Evolutionary conservation across 2,329 filamentous ascomycete genomes (phyloP).

Genomic region (Scolecobasidium constrictum): DNA sequence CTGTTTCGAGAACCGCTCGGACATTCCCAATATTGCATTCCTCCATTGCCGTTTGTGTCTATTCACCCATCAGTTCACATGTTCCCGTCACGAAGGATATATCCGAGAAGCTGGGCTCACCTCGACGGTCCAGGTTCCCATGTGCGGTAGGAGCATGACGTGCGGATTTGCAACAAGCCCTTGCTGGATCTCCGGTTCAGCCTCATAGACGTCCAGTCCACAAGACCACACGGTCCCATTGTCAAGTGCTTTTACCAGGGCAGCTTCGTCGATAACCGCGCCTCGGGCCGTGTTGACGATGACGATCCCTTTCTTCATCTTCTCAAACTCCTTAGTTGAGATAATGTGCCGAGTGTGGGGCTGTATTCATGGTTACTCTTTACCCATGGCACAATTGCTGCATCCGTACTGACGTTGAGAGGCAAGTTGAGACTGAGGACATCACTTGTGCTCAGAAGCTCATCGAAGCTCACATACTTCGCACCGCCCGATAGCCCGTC

Average conservation of each 20-base stretch:
- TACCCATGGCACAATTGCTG: background rate
- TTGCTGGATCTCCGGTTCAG: slow-evolving; percentile 67
- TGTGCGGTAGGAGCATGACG: slow-evolving; percentile 69
- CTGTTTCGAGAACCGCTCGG: slow-evolving; percentile 48
- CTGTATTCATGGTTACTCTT: slow-evolving; percentile 20
- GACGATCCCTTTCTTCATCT: slow-evolving; percentile 69
- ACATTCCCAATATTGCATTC: slow-evolving; percentile 65
- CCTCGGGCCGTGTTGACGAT: slow-evolving; percentile 77
- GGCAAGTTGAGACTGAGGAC: slow-evolving; percentile 73
- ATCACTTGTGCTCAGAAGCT: slow-evolving; percentile 57
- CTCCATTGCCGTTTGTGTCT: slow-evolving; percentile 55
- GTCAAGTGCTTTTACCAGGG: slow-evolving; percentile 62
- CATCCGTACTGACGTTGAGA: slow-evolving; percentile 54
- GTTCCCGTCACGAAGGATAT: background rate
- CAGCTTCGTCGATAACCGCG: slow-evolving; percentile 71
- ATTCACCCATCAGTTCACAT: background rate
- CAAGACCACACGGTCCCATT: slow-evolving; percentile 57
- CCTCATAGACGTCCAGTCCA: slow-evolving; percentile 74
- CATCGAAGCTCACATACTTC: slow-evolving; percentile 63
- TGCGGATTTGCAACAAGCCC: slow-evolving; percentile 59
- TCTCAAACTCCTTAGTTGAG: slow-evolving; percentile 54
- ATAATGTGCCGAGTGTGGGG: slow-evolving; percentile 66
- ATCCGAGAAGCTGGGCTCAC: slow-evolving; percentile 15
- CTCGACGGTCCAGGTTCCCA: slow-evolving; percentile 74
- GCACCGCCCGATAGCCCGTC: slow-evolving; percentile 46